phyloP scores from a whole-genome alignment of 257 asterid genomes.

The Rehmannia glutinosa region DNA sequence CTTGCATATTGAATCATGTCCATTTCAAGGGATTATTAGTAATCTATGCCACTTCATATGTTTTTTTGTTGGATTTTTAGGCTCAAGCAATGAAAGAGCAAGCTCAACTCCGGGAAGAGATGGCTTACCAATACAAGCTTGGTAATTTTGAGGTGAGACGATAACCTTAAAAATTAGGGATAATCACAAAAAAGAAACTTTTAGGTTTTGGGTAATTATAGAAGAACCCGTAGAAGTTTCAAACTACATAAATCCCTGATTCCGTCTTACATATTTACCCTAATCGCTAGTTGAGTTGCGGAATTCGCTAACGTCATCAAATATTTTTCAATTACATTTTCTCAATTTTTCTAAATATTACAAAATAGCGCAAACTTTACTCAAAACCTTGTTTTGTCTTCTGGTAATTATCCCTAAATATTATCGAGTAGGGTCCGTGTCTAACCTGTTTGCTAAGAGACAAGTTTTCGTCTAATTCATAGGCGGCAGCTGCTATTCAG shows the following conservation, averaged over 20 bases:
- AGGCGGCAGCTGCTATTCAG: conserved; percentile 99
- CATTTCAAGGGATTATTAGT: neutral
- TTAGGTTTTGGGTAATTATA: too few relatives aligned
- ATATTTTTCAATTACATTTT: too few relatives aligned
- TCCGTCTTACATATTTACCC: too few relatives aligned
- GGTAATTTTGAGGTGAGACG: conserved; percentile 82
- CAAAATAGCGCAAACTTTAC: too few relatives aligned
- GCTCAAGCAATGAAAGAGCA: conserved; percentile 99
- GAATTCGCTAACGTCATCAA: too few relatives aligned
- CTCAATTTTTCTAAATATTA: too few relatives aligned
- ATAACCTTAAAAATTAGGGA: neutral
- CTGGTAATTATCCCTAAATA: too few relatives aligned
- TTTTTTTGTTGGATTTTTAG: conserved; percentile 31
- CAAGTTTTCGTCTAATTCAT: neutral
- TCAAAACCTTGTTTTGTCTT: too few relatives aligned
- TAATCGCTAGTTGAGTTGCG: too few relatives aligned
- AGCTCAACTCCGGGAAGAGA: conserved; percentile 92
- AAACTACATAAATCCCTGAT: too few relatives aligned
- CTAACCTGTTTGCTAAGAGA: neutral
- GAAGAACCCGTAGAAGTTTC: too few relatives aligned
- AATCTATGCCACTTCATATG: neutral
- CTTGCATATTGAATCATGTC: neutral
- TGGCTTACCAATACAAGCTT: conserved; percentile 93
- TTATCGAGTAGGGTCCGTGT: neutral
- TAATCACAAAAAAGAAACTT: too few relatives aligned